Evolutionary conservation across 164 flowering plant genomes (phyloP).

Genomic region (Vitis vinifera): ASM3070453v1 NC_081811.1:28829501-28830000

Average conservation of each 20-base stretch:
- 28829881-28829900: not conserved
- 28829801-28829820: not conserved
- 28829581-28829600: not conserved
- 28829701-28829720: no score
- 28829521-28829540: slow-evolving; percentile 1
- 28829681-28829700: no score
- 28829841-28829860: no score
- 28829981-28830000: no score
- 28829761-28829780: slow-evolving; percentile 4
- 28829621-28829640: no score
- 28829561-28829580: not conserved
- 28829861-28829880: not conserved
- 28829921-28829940: slow-evolving; percentile 3
- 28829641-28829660: no score
- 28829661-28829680: no score
- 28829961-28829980: no score
- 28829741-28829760: slow-evolving; percentile 8
- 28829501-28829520: slow-evolving; percentile 7
- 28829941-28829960: slow-evolving; percentile 6
- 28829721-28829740: not conserved
- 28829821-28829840: not conserved
- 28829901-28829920: slow-evolving; percentile 6
- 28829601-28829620: no score
- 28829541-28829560: not conserved
- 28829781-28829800: slow-evolving; percentile 5